Evolutionary conservation across 495 filamentous ascomycete genomes (phyloP).

Genomic region (Podospora bellae-mahoneyi): DNA sequence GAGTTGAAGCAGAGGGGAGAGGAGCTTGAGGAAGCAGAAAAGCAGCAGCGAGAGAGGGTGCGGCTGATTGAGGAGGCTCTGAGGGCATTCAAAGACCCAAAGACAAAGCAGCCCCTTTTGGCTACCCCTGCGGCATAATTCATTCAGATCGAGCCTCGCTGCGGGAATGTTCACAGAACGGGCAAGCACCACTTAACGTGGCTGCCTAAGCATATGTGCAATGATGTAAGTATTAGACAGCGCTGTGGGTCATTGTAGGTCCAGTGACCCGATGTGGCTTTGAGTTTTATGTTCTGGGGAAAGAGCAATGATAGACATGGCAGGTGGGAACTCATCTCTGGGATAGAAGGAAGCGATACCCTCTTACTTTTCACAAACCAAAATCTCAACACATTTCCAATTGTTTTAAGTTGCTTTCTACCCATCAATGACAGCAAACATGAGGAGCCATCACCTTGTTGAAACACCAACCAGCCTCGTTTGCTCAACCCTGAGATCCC

Average conservation of each 20-base stretch:
- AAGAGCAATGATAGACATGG: conserved; percentile 9
- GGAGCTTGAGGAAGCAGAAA: conserved; percentile 63
- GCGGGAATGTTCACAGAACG: background rate
- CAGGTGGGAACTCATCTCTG: conserved; percentile 6
- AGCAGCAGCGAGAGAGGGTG: conserved; percentile 55
- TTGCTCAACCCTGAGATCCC: background rate
- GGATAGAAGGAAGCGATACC: conserved; percentile 13
- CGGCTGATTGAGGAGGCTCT: conserved; percentile 66
- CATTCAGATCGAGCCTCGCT: background rate
- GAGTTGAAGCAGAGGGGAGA: conserved; percentile 57
- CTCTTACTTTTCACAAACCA: conserved; percentile 4
- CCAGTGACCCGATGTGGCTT: background rate
- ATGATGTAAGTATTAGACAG: conserved; percentile 10
- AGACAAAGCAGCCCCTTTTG: conserved; percentile 46
- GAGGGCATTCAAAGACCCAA: conserved; percentile 54
- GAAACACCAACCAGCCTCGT: background rate
- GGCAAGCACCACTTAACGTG: background rate
- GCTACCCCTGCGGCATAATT: conserved; percentile 19
- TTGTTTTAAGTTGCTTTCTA: background rate
- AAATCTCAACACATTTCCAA: conserved; percentile 2
- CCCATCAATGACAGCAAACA: background rate
- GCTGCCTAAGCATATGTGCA: background rate
- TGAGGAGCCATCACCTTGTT: background rate
- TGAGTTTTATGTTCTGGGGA: conserved; percentile 12
- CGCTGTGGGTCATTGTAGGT: background rate